Conservation (phyloP, 2,329 filamentous ascomycete genomes). For the Pyricularia pennisetigena region DNA sequence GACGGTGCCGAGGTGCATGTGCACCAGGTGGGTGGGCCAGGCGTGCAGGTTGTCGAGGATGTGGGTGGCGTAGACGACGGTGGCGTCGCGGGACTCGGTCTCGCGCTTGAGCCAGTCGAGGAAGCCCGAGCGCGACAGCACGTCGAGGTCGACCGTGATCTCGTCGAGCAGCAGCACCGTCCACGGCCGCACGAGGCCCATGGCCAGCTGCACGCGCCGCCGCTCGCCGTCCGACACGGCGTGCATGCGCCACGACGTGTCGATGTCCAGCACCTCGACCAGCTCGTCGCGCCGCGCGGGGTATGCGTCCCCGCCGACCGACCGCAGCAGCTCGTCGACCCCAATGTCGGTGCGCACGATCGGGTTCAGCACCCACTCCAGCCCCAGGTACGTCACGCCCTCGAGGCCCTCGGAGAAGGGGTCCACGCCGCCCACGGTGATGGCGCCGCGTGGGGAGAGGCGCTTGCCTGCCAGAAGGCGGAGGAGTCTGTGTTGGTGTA, state of each 20-base stretch:
- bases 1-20: constrained; percentile 84
- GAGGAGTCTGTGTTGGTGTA: constrained; percentile 38
- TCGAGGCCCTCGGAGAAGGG: constrained; percentile 86
- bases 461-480: constrained; percentile 92
- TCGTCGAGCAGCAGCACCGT: constrained; percentile 84
- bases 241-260: constrained; percentile 89
- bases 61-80: constrained; percentile 95
- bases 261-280: constrained; percentile 81
- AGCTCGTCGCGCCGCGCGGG: constrained; percentile 78
- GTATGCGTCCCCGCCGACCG: constrained; percentile 79
- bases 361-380: constrained; percentile 96
- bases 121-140: constrained; percentile 77
- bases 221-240: constrained; percentile 90
- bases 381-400: constrained; percentile 91
- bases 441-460: constrained; percentile 66
- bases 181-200: constrained; percentile 92
- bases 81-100: constrained; percentile 73
- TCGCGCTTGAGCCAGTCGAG: constrained; percentile 77
- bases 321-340: constrained; percentile 73
- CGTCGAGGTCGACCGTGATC: constrained; percentile 92
- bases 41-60: constrained; percentile 90
- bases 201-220: constrained; percentile 84
- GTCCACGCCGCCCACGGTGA: constrained; percentile 74
- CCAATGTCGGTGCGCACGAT: constrained; percentile 94
- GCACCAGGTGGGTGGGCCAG: constrained; percentile 92